A percentile compares a stretch with the other conserved stretches of the same genome.
These are phyloP conservation scores for Colletotrichum lentis DNA, from an alignment of 2,329 filamentous ascomycete species.

Conservation along the genomic window DNA sequence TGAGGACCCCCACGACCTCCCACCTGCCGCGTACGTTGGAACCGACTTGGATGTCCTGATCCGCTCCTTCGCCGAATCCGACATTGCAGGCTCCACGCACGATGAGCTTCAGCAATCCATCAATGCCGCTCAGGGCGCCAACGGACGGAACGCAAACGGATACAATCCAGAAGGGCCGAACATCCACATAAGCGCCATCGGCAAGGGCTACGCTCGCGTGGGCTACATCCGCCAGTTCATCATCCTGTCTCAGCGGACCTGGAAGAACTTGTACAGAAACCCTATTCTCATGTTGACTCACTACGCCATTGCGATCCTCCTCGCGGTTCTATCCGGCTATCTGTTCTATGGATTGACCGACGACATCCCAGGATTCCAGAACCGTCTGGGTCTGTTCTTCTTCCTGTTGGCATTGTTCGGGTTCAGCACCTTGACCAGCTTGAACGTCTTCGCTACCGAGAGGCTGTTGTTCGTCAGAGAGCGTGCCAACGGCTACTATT, in stretches of 20 bases:
- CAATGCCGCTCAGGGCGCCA: constrained; percentile 69
- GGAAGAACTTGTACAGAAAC: constrained; percentile 97
- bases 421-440: constrained; percentile 92
- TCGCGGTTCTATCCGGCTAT: constrained; percentile 93
- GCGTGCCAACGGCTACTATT: constrained; percentile 95
- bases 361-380: constrained; percentile 97
- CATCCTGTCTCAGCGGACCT: constrained; percentile 89
- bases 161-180: constrained; percentile 57
- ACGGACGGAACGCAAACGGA: constrained; percentile 68
- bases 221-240: constrained; percentile 83
- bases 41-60: constrained; percentile 87
- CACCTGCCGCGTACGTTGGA: constrained; percentile 65
- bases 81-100: constrained; percentile 76
- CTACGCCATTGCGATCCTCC: constrained; percentile 93
- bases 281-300: constrained; percentile 98
- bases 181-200: constrained; percentile 65
- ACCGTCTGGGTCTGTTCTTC: constrained; percentile 95
- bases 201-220: constrained; percentile 83
- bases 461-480: constrained; percentile 91
- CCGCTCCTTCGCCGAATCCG: constrained; percentile 76
- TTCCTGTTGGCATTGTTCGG: constrained; percentile 95
- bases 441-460: constrained; percentile 93
- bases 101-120: constrained; percentile 82
- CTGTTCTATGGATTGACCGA: constrained; percentile 96
- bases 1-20: constrained; percentile 74